Conservation (phyloP, 441 rosid genomes). For the Jatropha multifida region DNA sequence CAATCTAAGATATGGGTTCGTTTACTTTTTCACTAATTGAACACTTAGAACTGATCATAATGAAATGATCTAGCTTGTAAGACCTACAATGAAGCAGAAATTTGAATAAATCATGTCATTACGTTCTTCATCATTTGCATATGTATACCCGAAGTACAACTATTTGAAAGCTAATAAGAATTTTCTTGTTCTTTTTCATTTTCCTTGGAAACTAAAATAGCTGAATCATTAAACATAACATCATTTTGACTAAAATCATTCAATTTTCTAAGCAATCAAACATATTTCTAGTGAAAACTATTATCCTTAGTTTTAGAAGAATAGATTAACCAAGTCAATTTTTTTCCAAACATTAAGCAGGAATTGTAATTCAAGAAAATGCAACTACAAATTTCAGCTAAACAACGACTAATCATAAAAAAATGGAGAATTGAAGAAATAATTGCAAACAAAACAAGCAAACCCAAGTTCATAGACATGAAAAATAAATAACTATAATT, state of each 20-base stretch:
- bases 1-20: neutral
- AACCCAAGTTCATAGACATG: neutral
- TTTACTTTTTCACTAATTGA: neutral
- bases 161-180: neutral
- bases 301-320: no score
- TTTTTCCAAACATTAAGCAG: neutral
- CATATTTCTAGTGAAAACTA: neutral
- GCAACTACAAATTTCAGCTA: neutral
- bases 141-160: neutral
- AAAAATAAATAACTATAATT: neutral
- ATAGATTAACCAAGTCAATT: neutral
- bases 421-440: constrained; percentile 1
- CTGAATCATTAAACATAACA: neutral
- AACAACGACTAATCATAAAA: neutral
- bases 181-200: neutral
- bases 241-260: constrained; percentile 2
- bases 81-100: neutral
- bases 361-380: neutral
- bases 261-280: constrained; percentile 6
- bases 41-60: neutral
- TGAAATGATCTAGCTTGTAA: neutral
- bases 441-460: neutral
- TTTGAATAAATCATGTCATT: neutral
- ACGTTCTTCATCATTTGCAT: neutral
- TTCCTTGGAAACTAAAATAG: neutral